Base-by-base conservation (phyloP, 1,284 basidiomycete genomes). In the Cerrena zonata region DNA sequence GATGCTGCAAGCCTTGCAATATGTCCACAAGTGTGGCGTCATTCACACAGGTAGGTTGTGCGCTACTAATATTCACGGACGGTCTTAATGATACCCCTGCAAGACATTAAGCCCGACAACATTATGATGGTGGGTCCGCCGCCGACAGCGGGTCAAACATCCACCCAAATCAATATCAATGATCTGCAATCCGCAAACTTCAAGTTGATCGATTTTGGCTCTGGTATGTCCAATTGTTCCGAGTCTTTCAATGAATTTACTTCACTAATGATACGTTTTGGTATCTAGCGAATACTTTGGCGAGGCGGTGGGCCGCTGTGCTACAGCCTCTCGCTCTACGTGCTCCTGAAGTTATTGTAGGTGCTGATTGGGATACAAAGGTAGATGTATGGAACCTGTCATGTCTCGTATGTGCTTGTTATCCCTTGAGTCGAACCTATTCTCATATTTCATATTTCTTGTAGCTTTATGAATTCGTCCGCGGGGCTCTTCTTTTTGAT, bases 381-480 rank as follows among this genome's bases (percentile, higher is more conserved):
- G n/a, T n/a, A n/a, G 70, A 72, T 57, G 68, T 72, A 26, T 72
- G 68, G 69, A 67, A 62, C 45, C 53, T 72, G 18, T 69, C 69
- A 34, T 69, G 66, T 54, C 49, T 71, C 47, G 68, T 67, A 50
- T 47, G 52, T 47, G 4, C 36, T 21, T 12, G 4, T 25, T 27
- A 43, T 47, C 37, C n/a, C n/a, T n/a, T n/a, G n/a, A n/a, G n/a
- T n/a, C n/a, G n/a, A n/a, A n/a, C n/a, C n/a, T n/a, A n/a, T n/a
- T n/a, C n/a, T n/a, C n/a, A n/a, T n/a, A n/a, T n/a, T n/a, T n/a
- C 5, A 39, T 15, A 15, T 18, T 21, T 18, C 5, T 4, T 39
- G 11, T 24, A 54, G 53, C 48, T 54, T 15, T 54, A 51, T 38
- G 53, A 54, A 25, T 46, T 54, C 38, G 49, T 30, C 5, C 21